Evolutionary conservation across 2,329 filamentous ascomycete genomes (phyloP), one percentile per base, ranked within the genome.

Genomic region (Helotiales sp.): DNA sequence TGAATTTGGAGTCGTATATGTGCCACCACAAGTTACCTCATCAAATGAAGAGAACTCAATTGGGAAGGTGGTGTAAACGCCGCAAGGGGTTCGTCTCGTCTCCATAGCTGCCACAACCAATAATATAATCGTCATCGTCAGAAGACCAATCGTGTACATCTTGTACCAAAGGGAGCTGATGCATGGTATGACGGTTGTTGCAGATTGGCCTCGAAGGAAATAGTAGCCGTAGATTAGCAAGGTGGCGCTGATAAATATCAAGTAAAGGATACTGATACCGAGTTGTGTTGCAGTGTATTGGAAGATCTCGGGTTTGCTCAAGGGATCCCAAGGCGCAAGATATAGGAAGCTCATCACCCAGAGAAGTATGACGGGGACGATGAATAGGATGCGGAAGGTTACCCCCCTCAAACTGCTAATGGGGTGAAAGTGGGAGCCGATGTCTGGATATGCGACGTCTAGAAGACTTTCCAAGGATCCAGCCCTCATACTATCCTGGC

Each of bases 1-100:
- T 13, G 4, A 10, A 34, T 10, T 34, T 15, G 31, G n/a, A 15
- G 12, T 34, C 10, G n/a, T 4, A 34, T 34, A 34, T 13, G n/a
- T 34, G 3, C 31, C 31, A 34, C 10, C 31, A 34, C 31, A 34
- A 34, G n/a, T n/a, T n/a, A n/a, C n/a, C n/a, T n/a, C n/a, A n/a
- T n/a, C n/a, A n/a, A n/a, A n/a, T n/a, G n/a, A n/a, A n/a, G n/a
- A n/a, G n/a, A n/a, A n/a, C n/a, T n/a, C n/a, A n/a, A n/a, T n/a
- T n/a, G 58, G 56, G 17, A 19, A 57, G 3, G 77, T 75, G 29
- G 68, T 69, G 33, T 59, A 69, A 15, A 7, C 50, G 5, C 67
- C 66, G 47, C 66, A 69, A 0, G 56, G 13, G 1, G 62, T 59
- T 15, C 52, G 60, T 17, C 58, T 57, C 7, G 67, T 70, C 46